A percentile compares a stretch with the other conserved stretches of the same genome.
phyloP scores from a whole-genome alignment of 2,329 filamentous ascomycete genomes.

The Fusarium sterilihyphosum region DNA sequence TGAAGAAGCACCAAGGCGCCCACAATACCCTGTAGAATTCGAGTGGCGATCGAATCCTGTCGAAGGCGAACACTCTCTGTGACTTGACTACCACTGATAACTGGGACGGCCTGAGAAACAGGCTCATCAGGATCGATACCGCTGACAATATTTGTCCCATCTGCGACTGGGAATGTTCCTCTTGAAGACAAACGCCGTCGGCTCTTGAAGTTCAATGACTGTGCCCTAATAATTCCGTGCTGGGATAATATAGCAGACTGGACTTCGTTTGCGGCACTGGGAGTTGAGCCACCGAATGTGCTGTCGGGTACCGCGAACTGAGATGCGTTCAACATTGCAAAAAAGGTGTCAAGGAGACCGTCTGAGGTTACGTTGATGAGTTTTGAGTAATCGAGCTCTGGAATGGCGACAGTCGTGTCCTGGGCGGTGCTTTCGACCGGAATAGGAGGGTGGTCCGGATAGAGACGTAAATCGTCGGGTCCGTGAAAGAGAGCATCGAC shows the following conservation, averaged over 20 bases:
- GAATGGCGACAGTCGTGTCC: constrained; percentile 35
- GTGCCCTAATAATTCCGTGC: constrained; percentile 50
- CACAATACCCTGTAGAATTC: constrained; percentile 48
- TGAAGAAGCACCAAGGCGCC: constrained; percentile 42
- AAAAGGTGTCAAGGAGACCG: constrained; percentile 49
- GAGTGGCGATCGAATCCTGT: constrained; percentile 48
- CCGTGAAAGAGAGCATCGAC: constrained; percentile 39
- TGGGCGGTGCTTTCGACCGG: constrained; percentile 37
- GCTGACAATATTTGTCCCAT: constrained; percentile 35
- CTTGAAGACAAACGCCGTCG: constrained; percentile 35
- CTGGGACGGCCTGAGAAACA: constrained; percentile 40
- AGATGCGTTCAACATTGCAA: constrained; percentile 48
- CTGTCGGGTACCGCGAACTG: constrained; percentile 45
- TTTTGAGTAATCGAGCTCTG: constrained; percentile 44
- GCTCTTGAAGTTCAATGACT: constrained; percentile 46
- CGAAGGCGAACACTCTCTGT: constrained; percentile 29
- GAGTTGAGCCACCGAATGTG: constrained; percentile 33
- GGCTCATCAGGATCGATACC: constrained; percentile 35
- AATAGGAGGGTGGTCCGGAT: constrained; percentile 42
- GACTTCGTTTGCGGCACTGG: constrained; percentile 30
- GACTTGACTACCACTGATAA: constrained; percentile 28
- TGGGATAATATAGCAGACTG: constrained; percentile 49
- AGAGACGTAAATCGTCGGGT: constrained; percentile 38
- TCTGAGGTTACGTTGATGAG: constrained; percentile 42
- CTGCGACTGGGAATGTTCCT: constrained; percentile 31